phyloP scores from a whole-genome alignment of 768 basidiomycete genomes.

The Agaricus sinodeliciosus region DNA sequence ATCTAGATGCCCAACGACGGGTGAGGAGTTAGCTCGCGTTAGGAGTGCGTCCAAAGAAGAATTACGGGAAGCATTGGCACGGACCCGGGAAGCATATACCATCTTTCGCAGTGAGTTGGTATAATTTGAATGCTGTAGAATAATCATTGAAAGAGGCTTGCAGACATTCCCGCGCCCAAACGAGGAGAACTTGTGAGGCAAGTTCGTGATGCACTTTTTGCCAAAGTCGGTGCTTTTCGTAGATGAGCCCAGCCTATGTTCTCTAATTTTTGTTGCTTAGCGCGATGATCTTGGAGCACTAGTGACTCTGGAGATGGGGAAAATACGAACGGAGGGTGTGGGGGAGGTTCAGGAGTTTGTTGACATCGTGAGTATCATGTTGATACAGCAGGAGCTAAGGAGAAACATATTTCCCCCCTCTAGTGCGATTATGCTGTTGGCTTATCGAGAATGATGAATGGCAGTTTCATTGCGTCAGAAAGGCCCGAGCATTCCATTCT shows the following conservation, averaged over 20 bases:
- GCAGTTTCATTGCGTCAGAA: constrained; percentile 81
- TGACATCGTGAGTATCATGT: constrained; percentile 65
- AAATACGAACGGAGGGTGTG: constrained; percentile 84
- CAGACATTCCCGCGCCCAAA: constrained; percentile 73
- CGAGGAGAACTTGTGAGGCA: constrained; percentile 87
- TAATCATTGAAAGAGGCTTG: constrained; percentile 1
- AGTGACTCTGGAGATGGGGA: constrained; percentile 85
- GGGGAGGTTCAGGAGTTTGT: constrained; percentile 96
- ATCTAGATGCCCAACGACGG: constrained; percentile 81
- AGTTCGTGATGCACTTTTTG: constrained; percentile 73
- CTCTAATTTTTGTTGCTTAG: constrained; percentile 22
- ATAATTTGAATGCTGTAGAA: background rate
- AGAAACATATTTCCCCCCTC: constrained; percentile 9
- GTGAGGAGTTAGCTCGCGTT: constrained; percentile 74
- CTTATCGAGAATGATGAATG: constrained; percentile 91
- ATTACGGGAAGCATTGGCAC: constrained; percentile 59
- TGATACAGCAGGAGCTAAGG: background rate
- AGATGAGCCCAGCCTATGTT: background rate
- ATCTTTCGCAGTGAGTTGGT: constrained; percentile 47
- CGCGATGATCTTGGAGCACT: constrained; percentile 75
- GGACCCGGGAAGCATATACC: constrained; percentile 67
- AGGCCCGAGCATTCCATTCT: constrained; percentile 86
- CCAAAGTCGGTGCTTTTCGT: constrained; percentile 47
- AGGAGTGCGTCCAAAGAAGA: constrained; percentile 70
- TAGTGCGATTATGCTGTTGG: constrained; percentile 95